These are phyloP conservation scores for Samsoniella hepiali DNA, from an alignment of 2,329 filamentous ascomycete species.

Conservation along the genomic window DNA sequence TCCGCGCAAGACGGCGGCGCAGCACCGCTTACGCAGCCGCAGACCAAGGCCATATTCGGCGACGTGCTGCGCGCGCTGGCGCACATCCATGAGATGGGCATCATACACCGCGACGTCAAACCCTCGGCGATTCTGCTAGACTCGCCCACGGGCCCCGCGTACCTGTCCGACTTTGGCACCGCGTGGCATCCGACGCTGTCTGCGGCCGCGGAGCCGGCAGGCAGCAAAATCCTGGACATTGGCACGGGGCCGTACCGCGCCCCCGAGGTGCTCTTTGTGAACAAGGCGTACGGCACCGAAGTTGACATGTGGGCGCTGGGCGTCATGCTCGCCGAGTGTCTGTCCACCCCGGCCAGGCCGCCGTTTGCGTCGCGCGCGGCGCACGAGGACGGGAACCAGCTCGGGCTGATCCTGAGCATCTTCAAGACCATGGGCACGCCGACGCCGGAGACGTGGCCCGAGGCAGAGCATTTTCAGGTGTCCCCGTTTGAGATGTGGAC, in stretches of 20 bases:
- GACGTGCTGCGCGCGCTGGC: conserved; percentile 69
- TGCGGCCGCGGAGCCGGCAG: conserved; percentile 59
- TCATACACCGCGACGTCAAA: conserved; percentile 93
- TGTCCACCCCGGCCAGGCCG: conserved; percentile 49
- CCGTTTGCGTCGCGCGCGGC: conserved; percentile 76
- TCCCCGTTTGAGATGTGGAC: conserved; percentile 91
- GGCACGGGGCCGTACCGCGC: conserved; percentile 89
- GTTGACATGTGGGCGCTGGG: conserved; percentile 91
- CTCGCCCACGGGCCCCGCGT: conserved; percentile 66
- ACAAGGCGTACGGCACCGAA: conserved; percentile 64
- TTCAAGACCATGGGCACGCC: conserved; percentile 91
- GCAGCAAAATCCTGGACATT: conserved; percentile 82
- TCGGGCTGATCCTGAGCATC: conserved; percentile 86
- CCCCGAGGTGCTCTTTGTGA: conserved; percentile 86
- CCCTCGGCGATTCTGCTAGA: conserved; percentile 81
- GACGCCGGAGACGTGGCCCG: conserved; percentile 76
- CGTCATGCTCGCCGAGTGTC: conserved; percentile 76
- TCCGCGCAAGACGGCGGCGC: conserved; percentile 32
- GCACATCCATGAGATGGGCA: conserved; percentile 68
- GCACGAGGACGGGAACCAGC: conserved; percentile 81
- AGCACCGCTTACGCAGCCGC: conserved; percentile 29
- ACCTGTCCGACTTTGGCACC: conserved; percentile 88
- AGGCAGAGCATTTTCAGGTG: conserved; percentile 61
- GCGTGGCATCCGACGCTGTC: conserved; percentile 69
- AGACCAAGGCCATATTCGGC: conserved; percentile 47